These are phyloP conservation scores for Pyrenochaeta sp. DNA, from an alignment of 2,329 filamentous ascomycete genomes.

Conservation along the genomic window DNA sequence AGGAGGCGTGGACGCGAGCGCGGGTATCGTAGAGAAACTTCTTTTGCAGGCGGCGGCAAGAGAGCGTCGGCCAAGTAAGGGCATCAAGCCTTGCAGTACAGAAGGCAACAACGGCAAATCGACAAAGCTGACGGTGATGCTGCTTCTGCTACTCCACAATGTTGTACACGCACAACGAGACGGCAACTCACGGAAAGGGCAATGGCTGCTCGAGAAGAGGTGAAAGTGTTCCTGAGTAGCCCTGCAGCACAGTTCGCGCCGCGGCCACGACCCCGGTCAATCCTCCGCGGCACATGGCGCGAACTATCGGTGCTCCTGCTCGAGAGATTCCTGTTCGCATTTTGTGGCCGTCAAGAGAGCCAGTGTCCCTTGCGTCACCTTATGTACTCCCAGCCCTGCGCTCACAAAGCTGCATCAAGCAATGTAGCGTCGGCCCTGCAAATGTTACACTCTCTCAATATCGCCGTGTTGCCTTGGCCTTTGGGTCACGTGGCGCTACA, in stretches of 20 bases:
- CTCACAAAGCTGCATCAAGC: no score
- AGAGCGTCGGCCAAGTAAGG: slow-evolving; percentile 33
- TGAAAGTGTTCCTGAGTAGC: slow-evolving; percentile 16
- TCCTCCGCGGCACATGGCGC: slow-evolving; percentile 4
- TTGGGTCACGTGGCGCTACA: no score
- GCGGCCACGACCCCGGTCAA: slow-evolving; percentile 14
- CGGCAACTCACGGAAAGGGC: slow-evolving; percentile 6
- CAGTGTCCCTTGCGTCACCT: no score
- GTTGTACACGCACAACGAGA: slow-evolving; percentile 6
- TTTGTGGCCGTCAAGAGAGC: no score
- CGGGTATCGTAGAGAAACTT: slow-evolving; percentile 30
- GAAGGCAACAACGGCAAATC: slow-evolving; percentile 3
- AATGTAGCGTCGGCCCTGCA: no score
- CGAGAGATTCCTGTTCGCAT: no score
- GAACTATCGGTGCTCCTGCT: not conserved
- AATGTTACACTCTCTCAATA: no score
- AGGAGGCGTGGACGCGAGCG: slow-evolving; percentile 4
- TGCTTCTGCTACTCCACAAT: not conserved
- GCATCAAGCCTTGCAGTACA: slow-evolving; percentile 32
- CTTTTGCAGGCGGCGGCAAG: slow-evolving; percentile 42
- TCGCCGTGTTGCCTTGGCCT: no score
- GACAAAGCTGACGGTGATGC: slow-evolving; percentile 2
- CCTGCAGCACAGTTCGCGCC: slow-evolving; percentile 30
- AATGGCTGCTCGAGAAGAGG: not conserved
- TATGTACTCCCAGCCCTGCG: no score